Evolutionary conservation across 768 basidiomycete genomes (phyloP), one percentile per base, ranked within the genome.

Genomic region (Tricholoma furcatifolium): DNA sequence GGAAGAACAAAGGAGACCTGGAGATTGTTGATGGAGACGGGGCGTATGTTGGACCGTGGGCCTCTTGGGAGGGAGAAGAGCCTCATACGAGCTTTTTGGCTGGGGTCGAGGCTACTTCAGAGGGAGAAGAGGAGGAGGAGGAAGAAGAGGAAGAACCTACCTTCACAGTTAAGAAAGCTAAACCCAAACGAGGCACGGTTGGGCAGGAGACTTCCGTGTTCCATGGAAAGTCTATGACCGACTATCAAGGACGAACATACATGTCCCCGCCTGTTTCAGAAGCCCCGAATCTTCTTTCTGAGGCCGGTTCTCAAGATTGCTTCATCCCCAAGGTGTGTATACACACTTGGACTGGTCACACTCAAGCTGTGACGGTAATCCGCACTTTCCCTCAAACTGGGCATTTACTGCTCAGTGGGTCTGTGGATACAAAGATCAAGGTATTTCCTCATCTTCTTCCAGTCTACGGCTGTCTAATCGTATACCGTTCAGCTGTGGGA

Each of bases 371-470:
- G 3, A 92, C 92, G n/a, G 90, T 88, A 43, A 85, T 99, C 54
- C 88, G 93, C 47, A 76, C 92, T 34, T 96, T 98, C 74, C 97
- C 97, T 18, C 80, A 87, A 52, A 92, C 91, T 6, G 95, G 93
- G 0, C 97, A 99, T 71, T 77, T 99, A 11, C 68, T 99, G 53
- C 83, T 99, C 56, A 93, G 90, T 66, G 96, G 88, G 1, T 93
- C 91, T 42, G 94, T 98, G 93, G 97, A 99, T 69, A 98, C 93
- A 8, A 95, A 98, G 69, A 91, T 99, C 74, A 99, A 99, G 80
- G 94, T 87, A 65, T 21, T 75, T 62, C 42, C 6, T 50, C 32
- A 45, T 20, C 17, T 46, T 17, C 44, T 36, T 27, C 47, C 32
- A 31, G 8, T 39, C 45, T 43, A 38, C 42, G 30, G 24, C 43